Evolutionary conservation across 2,329 filamentous ascomycete species (phyloP), one percentile per base, ranked within the genome.

Genomic region (Xylariaceae sp.): DNA sequence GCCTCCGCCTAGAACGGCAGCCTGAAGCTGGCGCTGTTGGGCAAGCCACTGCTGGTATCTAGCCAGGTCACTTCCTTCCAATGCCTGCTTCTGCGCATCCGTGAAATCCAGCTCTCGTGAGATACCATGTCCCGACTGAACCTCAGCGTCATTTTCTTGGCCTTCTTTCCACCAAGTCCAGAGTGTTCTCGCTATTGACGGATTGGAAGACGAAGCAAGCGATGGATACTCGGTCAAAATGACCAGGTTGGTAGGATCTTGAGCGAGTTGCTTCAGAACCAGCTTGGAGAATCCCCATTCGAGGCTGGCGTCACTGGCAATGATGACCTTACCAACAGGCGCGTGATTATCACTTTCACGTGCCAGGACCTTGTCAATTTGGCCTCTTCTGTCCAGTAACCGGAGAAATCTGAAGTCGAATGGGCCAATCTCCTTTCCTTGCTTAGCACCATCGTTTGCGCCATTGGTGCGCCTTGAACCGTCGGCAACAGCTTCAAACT

Each of bases 271-370:
- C 64, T 83, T 85, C 53, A 99, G 76, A 0, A 92, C 80, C 56
- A 93, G 87, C 68, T 88, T 90, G 0, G 94, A 95, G 70, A 96
- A 96, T 0, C 94, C 94, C 94, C 94, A 99, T 68, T 96, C 91
- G 17, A 97, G 76, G 35, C 90, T 95, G 2, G 86, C 83, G 72
- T 97, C 93, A 67, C 91, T 97, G 2, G 94, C 92, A 58, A 99
- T 79, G 55, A 99, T 94, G 13, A 99, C 92, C 56, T 86, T 83
- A 4, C 85, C 84, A 45, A 74, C 69, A 4, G 78, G 68, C 61
- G 76, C 70, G 49, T 75, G 71, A 37, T 74, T 78, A 6, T 78
- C 78, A 0, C 68, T 68, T 23, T 69, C 72, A 34, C 74, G 80
- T 68, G 70, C 86, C 66, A 80, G 76, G 59, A 94, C 80, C 67